These are phyloP conservation scores for Alternaria ethzedia DNA, from an alignment of 2,329 filamentous ascomycete species.

Conservation along the genomic window DNA sequence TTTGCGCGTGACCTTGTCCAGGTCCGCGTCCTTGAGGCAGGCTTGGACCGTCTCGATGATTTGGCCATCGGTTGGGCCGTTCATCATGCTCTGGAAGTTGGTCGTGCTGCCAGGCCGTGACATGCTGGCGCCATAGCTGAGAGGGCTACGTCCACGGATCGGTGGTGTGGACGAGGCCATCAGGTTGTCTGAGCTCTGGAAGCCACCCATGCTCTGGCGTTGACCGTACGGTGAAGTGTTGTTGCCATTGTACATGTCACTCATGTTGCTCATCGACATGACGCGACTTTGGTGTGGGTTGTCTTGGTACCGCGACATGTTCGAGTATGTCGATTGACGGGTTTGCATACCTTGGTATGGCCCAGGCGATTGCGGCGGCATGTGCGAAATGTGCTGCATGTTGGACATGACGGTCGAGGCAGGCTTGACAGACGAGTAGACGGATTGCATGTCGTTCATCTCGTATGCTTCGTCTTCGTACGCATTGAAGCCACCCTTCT, in stretches of 20 bases:
- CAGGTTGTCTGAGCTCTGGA: constrained; percentile 51
- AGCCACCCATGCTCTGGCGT: constrained; percentile 51
- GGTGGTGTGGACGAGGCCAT: constrained; percentile 46
- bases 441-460: constrained; percentile 97
- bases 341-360: constrained; percentile 70
- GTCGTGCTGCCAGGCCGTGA: constrained; percentile 62
- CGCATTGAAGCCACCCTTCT: constrained; percentile 65
- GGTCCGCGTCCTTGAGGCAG: constrained; percentile 85
- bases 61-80: constrained; percentile 76
- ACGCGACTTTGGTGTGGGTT: constrained; percentile 63
- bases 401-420: constrained; percentile 86
- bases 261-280: constrained; percentile 66
- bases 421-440: constrained; percentile 90
- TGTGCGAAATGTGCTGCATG: constrained; percentile 74
- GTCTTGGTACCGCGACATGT: constrained; percentile 67
- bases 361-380: constrained; percentile 79
- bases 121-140: constrained; percentile 53
- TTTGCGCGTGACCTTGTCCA: constrained; percentile 99
- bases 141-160: constrained; percentile 55
- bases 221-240: constrained; percentile 47
- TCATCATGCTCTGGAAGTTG: constrained; percentile 64
- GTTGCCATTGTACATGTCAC: constrained; percentile 44
- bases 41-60: constrained; percentile 85
- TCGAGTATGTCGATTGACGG: constrained; percentile 76
- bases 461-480: constrained; percentile 84